phyloP scores from a whole-genome alignment of 1,284 basidiomycete species.

The Meira miltonrushii region DNA sequence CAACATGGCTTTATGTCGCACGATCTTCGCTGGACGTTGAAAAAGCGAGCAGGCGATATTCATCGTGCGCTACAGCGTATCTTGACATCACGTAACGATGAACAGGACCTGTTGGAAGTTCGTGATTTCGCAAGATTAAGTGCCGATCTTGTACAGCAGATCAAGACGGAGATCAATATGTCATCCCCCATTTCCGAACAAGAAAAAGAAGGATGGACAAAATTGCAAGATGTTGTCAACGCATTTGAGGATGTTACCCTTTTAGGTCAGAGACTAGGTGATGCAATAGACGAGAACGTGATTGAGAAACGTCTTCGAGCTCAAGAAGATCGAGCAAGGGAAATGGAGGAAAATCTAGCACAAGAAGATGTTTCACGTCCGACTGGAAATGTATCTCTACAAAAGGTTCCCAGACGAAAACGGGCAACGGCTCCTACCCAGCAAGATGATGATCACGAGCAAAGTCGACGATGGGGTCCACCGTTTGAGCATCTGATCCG shows the following conservation, averaged over 20 bases:
- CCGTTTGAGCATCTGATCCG: constrained; percentile 47
- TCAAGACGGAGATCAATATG: constrained; percentile 14
- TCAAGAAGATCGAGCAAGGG: constrained; percentile 32
- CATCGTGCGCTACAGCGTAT: constrained; percentile 42
- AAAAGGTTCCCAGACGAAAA: not conserved
- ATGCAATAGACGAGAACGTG: constrained; percentile 49
- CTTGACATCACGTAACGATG: constrained; percentile 35
- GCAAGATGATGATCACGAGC: not conserved
- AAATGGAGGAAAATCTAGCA: not conserved
- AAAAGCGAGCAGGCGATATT: constrained; percentile 38
- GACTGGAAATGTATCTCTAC: not conserved
- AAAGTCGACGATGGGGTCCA: constrained; percentile 32
- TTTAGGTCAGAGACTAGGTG: constrained; percentile 28
- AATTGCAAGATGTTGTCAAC: constrained; percentile 14
- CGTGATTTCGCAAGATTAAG: constrained; percentile 37
- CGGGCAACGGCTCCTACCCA: constrained; percentile 7
- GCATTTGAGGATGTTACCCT: constrained; percentile 17
- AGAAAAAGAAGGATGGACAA: not conserved
- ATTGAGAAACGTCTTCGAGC: constrained; percentile 34
- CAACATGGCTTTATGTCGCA: constrained; percentile 24
- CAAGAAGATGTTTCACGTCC: constrained; percentile 5
- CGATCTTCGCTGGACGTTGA: constrained; percentile 27
- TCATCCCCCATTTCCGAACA: not conserved
- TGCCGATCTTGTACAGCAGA: constrained; percentile 14
- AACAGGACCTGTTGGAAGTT: constrained; percentile 47